These are phyloP conservation scores for Penicillium sp. DNA, from an alignment of 2,329 filamentous ascomycete genomes.

Conservation along the genomic window DNA sequence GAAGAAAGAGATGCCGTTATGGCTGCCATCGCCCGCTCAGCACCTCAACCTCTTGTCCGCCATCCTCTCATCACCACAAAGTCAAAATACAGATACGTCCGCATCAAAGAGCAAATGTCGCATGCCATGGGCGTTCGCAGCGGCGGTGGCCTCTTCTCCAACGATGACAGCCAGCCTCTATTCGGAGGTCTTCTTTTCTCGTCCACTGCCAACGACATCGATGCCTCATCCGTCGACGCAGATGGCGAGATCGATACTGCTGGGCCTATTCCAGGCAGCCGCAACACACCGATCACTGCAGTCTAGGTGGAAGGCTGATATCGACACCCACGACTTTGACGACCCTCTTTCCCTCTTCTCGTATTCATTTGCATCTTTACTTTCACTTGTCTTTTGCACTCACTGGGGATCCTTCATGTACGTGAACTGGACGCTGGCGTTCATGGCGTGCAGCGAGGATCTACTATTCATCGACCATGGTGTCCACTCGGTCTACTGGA, in stretches of 20 bases:
- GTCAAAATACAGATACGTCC: conserved; percentile 58
- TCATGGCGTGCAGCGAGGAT: conserved; percentile 4
- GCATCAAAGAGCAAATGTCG: conserved; percentile 61
- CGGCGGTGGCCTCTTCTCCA: conserved; percentile 46
- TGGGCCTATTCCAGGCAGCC: conserved; percentile 14
- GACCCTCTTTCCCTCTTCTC: conserved; percentile 5
- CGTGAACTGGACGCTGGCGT: conserved; percentile 17
- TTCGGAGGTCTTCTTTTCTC: conserved; percentile 36
- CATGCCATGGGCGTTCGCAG: conserved; percentile 54
- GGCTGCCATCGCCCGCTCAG: conserved; percentile 69
- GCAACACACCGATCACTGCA: conserved; percentile 18
- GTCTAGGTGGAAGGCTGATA: background rate
- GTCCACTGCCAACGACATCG: conserved; percentile 26
- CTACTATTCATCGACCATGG: background rate
- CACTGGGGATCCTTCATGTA: background rate
- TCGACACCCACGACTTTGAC: conserved; percentile 18
- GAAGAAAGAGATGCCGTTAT: conserved; percentile 91
- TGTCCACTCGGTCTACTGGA: background rate
- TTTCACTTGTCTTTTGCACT: background rate
- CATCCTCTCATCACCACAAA: conserved; percentile 52
- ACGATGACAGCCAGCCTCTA: conserved; percentile 30
- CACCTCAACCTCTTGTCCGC: conserved; percentile 71
- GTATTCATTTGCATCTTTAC: too few relatives aligned
- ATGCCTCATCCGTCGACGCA: conserved; percentile 20
- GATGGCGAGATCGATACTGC: conserved; percentile 24